Conservation (phyloP, 805 yeast genomes). For the Tetrapisispora taiwanensis region DNA sequence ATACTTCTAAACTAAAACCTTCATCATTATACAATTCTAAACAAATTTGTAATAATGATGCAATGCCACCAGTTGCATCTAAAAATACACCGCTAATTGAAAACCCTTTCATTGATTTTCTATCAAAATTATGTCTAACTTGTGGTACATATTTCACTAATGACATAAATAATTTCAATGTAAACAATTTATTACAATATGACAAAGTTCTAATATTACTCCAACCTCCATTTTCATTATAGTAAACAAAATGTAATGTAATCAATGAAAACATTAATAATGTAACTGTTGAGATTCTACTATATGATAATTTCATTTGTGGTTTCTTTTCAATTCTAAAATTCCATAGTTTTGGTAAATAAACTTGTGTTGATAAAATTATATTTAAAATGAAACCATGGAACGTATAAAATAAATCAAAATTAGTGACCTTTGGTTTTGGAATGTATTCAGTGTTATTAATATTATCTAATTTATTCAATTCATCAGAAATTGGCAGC, state of each 20-base stretch:
- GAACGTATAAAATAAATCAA: conserved; percentile 38
- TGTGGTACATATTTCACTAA: conserved; percentile 64
- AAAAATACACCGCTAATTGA: conserved; percentile 47
- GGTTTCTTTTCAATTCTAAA: conserved; percentile 20
- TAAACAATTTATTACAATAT: conserved; percentile 19
- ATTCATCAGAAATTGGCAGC: conserved; percentile 11
- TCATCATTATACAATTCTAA: conserved; percentile 16
- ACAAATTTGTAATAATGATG: conserved; percentile 22
- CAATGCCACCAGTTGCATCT: conserved; percentile 32
- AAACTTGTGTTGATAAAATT: conserved; percentile 33
- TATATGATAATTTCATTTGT: conserved; percentile 20
- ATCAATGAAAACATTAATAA: conserved; percentile 9
- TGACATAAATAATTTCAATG: conserved; percentile 39
- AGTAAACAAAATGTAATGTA: conserved; percentile 10
- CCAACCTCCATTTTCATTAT: conserved; percentile 12
- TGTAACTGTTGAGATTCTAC: conserved; percentile 12
- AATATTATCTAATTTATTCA: background rate
- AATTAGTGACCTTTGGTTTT: conserved; percentile 33
- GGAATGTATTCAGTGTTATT: conserved; percentile 4
- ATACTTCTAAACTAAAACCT: conserved; percentile 12
- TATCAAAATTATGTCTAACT: conserved; percentile 63
- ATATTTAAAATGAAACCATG: conserved; percentile 39
- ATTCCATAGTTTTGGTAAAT: conserved; percentile 30
- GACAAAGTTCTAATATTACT: conserved; percentile 14
- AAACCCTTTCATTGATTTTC: conserved; percentile 78